These are phyloP conservation scores for Arthrobotrys sinensis DNA, from an alignment of 2,329 filamentous ascomycete species.

Conservation along the genomic window DNA sequence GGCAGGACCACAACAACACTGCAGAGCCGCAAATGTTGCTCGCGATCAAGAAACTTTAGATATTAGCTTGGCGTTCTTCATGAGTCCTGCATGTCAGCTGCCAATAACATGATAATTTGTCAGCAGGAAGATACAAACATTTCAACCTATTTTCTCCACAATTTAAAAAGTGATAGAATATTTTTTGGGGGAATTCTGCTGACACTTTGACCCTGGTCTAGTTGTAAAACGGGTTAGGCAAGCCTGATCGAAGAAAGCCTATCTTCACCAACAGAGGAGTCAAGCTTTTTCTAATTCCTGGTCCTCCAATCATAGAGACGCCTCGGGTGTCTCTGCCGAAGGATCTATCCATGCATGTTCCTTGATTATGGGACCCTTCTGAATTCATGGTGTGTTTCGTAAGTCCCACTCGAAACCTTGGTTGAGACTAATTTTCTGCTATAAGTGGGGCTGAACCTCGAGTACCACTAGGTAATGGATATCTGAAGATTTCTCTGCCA, in stretches of 20 bases:
- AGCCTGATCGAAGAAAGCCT: background rate
- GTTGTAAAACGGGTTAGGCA: background rate
- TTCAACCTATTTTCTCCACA: no score
- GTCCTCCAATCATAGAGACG: background rate
- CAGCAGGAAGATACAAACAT: no score
- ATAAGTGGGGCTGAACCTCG: no score
- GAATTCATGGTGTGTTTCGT: background rate
- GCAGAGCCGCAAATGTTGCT: no score
- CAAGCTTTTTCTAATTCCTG: background rate
- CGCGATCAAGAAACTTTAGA: no score
- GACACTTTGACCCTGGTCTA: slow-evolving; percentile 11
- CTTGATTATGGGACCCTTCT: slow-evolving; percentile 6
- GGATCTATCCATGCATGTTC: background rate
- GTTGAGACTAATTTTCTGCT: background rate
- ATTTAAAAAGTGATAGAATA: no score
- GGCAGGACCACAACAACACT: no score
- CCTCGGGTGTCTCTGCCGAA: background rate
- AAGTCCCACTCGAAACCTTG: no score
- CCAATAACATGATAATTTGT: no score
- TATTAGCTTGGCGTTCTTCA: no score
- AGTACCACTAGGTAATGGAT: no score
- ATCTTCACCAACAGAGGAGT: background rate
- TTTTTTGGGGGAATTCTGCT: background rate
- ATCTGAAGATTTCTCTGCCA: background rate
- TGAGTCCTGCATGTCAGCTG: no score